phyloP scores from a whole-genome alignment of 768 basidiomycete species.

The Suillus cothurnatus region DNA sequence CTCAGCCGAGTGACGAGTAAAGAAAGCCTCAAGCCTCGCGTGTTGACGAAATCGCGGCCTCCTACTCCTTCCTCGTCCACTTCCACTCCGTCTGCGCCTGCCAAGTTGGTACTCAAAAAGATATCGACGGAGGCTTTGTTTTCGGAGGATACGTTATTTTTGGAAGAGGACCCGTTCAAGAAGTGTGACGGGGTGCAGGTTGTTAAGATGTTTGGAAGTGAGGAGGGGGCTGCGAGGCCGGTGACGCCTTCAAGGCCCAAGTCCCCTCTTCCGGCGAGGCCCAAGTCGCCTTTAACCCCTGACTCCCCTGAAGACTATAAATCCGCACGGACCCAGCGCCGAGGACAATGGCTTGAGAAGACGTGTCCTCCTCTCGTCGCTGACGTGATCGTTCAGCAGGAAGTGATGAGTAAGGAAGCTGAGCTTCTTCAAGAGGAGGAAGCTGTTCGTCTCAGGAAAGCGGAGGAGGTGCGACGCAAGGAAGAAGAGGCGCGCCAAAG shows the following conservation, averaged over 20 bases:
- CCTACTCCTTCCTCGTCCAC: slow-evolving; percentile 28
- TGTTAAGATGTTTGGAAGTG: slow-evolving; percentile 26
- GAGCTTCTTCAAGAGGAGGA: slow-evolving; percentile 25
- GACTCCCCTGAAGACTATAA: slow-evolving; percentile 42
- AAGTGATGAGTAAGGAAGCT: slow-evolving; percentile 18
- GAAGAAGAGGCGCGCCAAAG: background rate
- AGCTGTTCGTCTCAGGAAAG: background rate
- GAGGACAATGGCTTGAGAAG: slow-evolving; percentile 44
- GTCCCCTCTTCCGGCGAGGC: background rate
- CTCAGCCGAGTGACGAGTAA: slow-evolving; percentile 21
- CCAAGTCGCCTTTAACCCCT: slow-evolving; percentile 16
- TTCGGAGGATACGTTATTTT: slow-evolving; percentile 25
- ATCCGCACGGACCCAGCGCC: slow-evolving; percentile 40
- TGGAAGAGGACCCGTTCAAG: slow-evolving; percentile 51
- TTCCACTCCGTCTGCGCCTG: slow-evolving; percentile 11
- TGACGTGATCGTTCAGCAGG: slow-evolving; percentile 31
- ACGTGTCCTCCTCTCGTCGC: slow-evolving; percentile 37
- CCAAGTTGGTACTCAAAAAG: slow-evolving; percentile 12
- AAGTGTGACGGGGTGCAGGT: slow-evolving; percentile 54
- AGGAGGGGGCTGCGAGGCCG: slow-evolving; percentile 10
- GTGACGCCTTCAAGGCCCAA: background rate
- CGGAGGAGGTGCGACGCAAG: background rate
- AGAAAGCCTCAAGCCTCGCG: slow-evolving; percentile 21
- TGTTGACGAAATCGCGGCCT: slow-evolving; percentile 32
- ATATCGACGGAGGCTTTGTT: slow-evolving; percentile 2